Base-by-base conservation (phyloP, 2,329 filamentous ascomycete species). In the Cyphellophora europaea region DNA sequence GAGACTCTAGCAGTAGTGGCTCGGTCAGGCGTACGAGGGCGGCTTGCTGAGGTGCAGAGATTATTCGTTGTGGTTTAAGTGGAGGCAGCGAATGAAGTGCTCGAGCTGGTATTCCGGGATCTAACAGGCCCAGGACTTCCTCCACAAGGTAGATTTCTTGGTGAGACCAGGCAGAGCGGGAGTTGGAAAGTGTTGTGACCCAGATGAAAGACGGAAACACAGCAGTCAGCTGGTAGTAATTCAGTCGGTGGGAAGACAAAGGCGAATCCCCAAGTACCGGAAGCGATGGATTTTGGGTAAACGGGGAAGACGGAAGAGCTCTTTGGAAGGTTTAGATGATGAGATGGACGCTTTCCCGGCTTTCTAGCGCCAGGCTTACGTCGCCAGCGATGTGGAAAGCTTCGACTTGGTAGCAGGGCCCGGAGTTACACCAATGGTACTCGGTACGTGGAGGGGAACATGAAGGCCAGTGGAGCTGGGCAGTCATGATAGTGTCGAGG, bases 11-110 rank as follows among this genome's bases (percentile, higher is more conserved):
- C n/a, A 25, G 8, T 25, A n/a, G n/a, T n/a, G 21, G 8, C 21
- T 8, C 21, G 21, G n/a, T 25, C 21, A 25, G 21, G 21, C 21
- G 8, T 25, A 8, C 21, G 21, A n/a, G n/a, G 8, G 21, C 8
- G 21, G 21, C 21, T 25, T 8, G 8, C 8, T 8, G 8, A 8
- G 8, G 21, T 8, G 8, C 8, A 25, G 8, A 34, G 41, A 23
- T 41, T 37, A 47, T 47, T 47, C 41, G 44, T 32, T 28, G 36
- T 40, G 33, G 42, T 16, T 29, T 27, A 27, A 33, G 29, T 27
- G 36, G 34, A 41, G 33, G 41, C 44, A 38, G 35, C 44, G 43
- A 47, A 47, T 47, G 41, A 42, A 40, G 39, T 35, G 39, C 43
- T 39, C 40, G 33, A 43, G 36, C 37, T 17, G 28, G 12, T 16